A percentile compares a stretch with the other conserved stretches of the same genome.
Evolutionary conservation across 2,329 filamentous ascomycete genomes (phyloP).

Genomic region (Ophidiomyces ophidiicola): DNA sequence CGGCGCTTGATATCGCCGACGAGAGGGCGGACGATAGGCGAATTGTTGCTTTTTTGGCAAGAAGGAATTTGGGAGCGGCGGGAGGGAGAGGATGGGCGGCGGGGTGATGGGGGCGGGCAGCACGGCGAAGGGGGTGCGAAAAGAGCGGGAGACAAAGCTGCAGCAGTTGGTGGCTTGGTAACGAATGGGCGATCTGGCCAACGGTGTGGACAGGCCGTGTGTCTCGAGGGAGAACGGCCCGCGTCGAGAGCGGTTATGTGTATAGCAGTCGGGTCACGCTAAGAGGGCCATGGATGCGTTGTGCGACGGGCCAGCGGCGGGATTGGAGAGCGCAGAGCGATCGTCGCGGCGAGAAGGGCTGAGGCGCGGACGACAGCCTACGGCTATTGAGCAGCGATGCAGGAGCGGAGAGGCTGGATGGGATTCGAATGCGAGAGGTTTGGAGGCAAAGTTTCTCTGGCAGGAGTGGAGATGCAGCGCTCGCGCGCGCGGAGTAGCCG

Average conservation of each 20-base stretch:
- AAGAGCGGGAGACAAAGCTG: slow-evolving; percentile 3
- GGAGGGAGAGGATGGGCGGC: neutral
- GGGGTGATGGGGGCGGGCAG: no score
- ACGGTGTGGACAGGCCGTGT: neutral
- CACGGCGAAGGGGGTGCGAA: neutral
- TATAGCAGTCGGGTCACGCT: slow-evolving; percentile 1
- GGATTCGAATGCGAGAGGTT: no score
- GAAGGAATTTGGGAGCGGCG: neutral
- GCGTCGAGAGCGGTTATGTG: neutral
- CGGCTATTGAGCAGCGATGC: no score
- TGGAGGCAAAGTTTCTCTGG: no score
- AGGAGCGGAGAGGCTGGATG: no score
- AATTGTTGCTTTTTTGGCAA: no score
- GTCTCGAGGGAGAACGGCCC: neutral
- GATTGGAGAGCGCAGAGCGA: slow-evolving; percentile 8
- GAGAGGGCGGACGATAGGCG: no score
- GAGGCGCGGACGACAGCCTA: neutral
- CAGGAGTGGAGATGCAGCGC: no score
- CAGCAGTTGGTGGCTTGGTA: slow-evolving; percentile 1
- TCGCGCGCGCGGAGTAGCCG: no score
- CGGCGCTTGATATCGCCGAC: no score
- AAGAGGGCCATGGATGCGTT: neutral
- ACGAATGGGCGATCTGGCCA: slow-evolving; percentile 3
- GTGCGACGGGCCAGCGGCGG: slow-evolving; percentile 7
- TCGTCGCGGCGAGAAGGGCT: slow-evolving; percentile 1